phyloP scores from a whole-genome alignment of 805 yeast species.

The Scheffersomyces amazonensis region DNA sequence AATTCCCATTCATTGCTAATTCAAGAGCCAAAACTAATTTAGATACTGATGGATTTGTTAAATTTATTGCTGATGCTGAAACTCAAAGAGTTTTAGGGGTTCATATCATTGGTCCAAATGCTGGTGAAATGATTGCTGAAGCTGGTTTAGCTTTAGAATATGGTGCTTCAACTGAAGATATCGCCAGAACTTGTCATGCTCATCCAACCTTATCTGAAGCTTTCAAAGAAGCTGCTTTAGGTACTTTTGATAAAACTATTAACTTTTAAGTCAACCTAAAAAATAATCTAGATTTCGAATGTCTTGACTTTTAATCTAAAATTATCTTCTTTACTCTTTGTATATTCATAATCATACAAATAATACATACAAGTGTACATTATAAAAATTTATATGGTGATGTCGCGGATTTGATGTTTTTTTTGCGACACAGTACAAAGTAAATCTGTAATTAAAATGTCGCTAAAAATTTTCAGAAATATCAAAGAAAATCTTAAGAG shows the following conservation, averaged over 20 bases:
- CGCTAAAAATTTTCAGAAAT: too few relatives aligned
- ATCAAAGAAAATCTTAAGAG: too few relatives aligned
- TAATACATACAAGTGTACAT: too few relatives aligned
- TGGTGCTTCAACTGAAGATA: slow-evolving; percentile 98
- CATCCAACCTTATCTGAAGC: slow-evolving; percentile 99
- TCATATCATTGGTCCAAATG: slow-evolving; percentile 96
- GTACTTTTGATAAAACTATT: slow-evolving; percentile 87
- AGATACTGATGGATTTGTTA: slow-evolving; percentile 97
- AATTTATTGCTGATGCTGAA: slow-evolving; percentile 93
- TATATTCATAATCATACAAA: too few relatives aligned
- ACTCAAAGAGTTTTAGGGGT: slow-evolving; percentile 95
- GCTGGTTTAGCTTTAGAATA: slow-evolving; percentile 96
- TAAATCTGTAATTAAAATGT: too few relatives aligned
- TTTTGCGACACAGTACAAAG: too few relatives aligned
- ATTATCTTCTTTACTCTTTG: too few relatives aligned
- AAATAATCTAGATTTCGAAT: too few relatives aligned
- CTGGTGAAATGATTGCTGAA: slow-evolving; percentile 99
- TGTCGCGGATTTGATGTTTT: too few relatives aligned
- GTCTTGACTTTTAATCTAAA: too few relatives aligned
- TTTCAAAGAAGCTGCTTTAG: slow-evolving; percentile 95
- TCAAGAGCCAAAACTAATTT: slow-evolving; percentile 98
- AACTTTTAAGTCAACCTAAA: slow-evolving; percentile 78
- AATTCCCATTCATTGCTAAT: slow-evolving; percentile 98
- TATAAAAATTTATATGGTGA: too few relatives aligned
- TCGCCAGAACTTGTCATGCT: slow-evolving; percentile 97